A percentile compares a stretch with the other conserved stretches of the same genome.
phyloP scores from a whole-genome alignment of 129 eudicot species.

The Flaveria linearis region DNA sequence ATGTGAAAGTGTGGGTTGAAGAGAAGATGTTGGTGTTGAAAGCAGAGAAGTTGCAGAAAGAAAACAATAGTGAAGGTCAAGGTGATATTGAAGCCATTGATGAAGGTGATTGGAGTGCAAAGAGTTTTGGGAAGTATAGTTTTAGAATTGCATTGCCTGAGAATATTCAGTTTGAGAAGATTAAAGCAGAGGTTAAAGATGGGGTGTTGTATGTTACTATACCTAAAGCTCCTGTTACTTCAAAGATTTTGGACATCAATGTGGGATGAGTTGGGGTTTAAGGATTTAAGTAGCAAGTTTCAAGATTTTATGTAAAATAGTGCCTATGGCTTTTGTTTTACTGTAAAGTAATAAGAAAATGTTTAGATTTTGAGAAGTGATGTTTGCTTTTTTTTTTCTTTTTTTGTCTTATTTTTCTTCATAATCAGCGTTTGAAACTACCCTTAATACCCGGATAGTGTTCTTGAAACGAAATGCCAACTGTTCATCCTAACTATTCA shows the following conservation, averaged over 20 bases:
- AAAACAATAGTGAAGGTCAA: constrained; percentile 24
- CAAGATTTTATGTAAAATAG: background rate
- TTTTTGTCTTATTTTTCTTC: too few relatives aligned
- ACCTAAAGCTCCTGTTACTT: constrained; percentile 57
- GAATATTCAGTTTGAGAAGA: constrained; percentile 82
- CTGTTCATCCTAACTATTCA: too few relatives aligned
- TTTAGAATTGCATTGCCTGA: constrained; percentile 81
- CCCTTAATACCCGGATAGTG: too few relatives aligned
- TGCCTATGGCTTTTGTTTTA: background rate
- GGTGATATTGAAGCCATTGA: constrained; percentile 17
- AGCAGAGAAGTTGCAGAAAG: constrained; percentile 57
- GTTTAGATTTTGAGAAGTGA: background rate
- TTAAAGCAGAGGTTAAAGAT: constrained; percentile 86
- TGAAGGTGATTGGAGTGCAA: constrained; percentile 71
- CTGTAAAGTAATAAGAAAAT: background rate
- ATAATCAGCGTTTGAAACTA: too few relatives aligned
- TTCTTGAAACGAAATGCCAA: too few relatives aligned
- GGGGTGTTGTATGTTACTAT: constrained; percentile 78
- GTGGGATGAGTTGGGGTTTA: constrained; percentile 40
- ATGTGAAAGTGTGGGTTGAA: constrained; percentile 82
- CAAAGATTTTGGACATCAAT: constrained; percentile 70
- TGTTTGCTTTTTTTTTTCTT: background rate
- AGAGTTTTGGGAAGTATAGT: constrained; percentile 75
- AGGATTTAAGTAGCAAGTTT: background rate
- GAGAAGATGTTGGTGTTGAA: constrained; percentile 80